These are phyloP conservation scores for Aureobasidium sp. DNA, from an alignment of 2,329 filamentous ascomycete genomes.

Conservation along the genomic window DNA sequence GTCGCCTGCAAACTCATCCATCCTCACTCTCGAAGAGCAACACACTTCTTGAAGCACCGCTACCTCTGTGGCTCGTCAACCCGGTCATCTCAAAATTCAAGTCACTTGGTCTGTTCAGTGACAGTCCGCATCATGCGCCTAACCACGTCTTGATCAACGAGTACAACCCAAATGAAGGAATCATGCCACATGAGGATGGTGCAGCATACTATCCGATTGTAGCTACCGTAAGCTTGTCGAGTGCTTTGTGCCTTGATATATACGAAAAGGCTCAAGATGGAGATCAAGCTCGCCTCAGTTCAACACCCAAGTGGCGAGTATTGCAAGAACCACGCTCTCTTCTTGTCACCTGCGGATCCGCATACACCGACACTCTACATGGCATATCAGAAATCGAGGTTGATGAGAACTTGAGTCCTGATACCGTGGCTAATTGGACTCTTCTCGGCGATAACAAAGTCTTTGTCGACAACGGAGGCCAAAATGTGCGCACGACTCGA, in stretches of 20 bases:
- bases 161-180: conserved; percentile 81
- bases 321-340: conserved; percentile 79
- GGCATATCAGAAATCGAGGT: conserved; percentile 60
- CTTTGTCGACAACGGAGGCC: conserved; percentile 41
- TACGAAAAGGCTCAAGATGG: conserved; percentile 40
- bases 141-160: conserved; percentile 96
- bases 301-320: conserved; percentile 51
- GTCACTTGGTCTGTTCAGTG: conserved; percentile 44
- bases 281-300: conserved; percentile 44
- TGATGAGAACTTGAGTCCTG: conserved; percentile 57
- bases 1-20: conserved; percentile 85
- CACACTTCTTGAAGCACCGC: conserved; percentile 63
- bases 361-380: conserved; percentile 67
- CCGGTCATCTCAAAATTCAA: conserved; percentile 59
- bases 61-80: conserved; percentile 67
- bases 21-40: conserved; percentile 70
- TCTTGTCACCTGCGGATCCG: conserved; percentile 60
- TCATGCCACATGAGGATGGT: conserved; percentile 96
- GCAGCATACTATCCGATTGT: conserved; percentile 80
- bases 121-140: conserved; percentile 66
- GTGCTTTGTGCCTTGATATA: conserved; percentile 70
- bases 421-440: conserved; percentile 62
- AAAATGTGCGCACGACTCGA: conserved; percentile 52
- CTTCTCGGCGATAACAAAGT: conserved; percentile 49
- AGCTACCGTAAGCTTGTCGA: conserved; percentile 81